Percentiles rank a stretch among this genome's conserved stretches.
Evolutionary conservation across 23 red algal species (phyloP).

Genomic region (Cyanidiococcus yangmingshanensis): DNA sequence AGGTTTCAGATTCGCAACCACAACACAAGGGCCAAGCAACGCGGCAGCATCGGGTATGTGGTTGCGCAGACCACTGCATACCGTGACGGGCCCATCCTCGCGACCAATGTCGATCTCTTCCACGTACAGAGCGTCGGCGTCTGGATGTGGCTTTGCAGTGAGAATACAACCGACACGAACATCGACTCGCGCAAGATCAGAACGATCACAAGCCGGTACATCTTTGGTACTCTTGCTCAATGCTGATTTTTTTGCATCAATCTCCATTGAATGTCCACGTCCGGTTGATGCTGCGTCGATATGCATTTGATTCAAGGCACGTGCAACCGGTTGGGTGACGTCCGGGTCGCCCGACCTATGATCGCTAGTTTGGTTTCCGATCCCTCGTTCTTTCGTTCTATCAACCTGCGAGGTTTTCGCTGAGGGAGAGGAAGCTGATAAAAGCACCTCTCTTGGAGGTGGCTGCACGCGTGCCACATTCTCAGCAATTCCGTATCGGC

Average conservation of each 20-base stretch:
- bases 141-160: conserved; percentile 24
- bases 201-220: not conserved
- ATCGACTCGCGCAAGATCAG: conserved; percentile 25
- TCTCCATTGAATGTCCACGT: too few species aligned
- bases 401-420: not conserved
- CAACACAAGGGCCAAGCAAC: conserved; percentile 27
- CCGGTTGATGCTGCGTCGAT: not conserved
- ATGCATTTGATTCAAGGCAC: not conserved
- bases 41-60: conserved; percentile 23
- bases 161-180: conserved; percentile 37
- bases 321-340: not conserved
- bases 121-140: conserved; percentile 39
- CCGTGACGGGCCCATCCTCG: conserved; percentile 15
- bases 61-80: conserved; percentile 27
- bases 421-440: too few species aligned
- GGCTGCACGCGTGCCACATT: not conserved
- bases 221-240: conserved; percentile 6
- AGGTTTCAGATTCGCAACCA: conserved; percentile 37
- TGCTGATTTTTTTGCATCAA: not conserved
- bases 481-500: not conserved
- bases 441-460: not conserved
- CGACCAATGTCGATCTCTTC: conserved; percentile 34
- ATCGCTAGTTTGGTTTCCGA: not conserved
- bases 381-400: not conserved
- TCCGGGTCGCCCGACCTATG: conserved; percentile 13